These are phyloP conservation scores for Hypoxylon sp. DNA, from an alignment of 2,329 filamentous ascomycete genomes.

Conservation along the genomic window DNA sequence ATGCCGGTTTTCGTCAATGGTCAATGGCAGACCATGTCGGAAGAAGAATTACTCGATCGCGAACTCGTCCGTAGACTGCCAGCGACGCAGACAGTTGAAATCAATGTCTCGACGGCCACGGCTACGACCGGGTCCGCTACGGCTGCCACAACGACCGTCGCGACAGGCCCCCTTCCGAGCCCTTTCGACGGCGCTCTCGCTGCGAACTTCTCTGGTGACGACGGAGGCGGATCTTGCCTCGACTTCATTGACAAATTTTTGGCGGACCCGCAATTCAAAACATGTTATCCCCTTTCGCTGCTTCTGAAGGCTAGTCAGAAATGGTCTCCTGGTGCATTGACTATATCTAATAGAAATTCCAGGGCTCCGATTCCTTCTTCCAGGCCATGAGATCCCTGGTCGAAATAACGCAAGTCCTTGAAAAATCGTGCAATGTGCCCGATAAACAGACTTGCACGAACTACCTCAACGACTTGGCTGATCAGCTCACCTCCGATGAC, in stretches of 20 bases:
- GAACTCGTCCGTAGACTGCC: slow-evolving; percentile 45
- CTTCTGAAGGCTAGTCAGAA: slow-evolving; percentile 75
- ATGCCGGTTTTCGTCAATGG: slow-evolving; percentile 52
- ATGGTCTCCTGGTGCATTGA: background rate
- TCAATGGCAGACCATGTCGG: slow-evolving; percentile 55
- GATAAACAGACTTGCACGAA: slow-evolving; percentile 73
- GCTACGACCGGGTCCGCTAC: slow-evolving; percentile 42
- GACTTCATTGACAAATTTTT: slow-evolving; percentile 77
- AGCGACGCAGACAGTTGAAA: slow-evolving; percentile 49
- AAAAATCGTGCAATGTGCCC: slow-evolving; percentile 77
- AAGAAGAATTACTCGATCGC: slow-evolving; percentile 50
- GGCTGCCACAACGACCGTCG: slow-evolving; percentile 48
- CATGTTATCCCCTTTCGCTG: slow-evolving; percentile 86
- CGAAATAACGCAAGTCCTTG: slow-evolving; percentile 80
- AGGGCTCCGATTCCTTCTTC: slow-evolving; percentile 90
- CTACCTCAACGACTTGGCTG: slow-evolving; percentile 74
- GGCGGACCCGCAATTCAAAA: slow-evolving; percentile 72
- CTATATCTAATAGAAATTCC: slow-evolving; percentile 42
- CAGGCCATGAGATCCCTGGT: slow-evolving; percentile 77
- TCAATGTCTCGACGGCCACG: slow-evolving; percentile 51
- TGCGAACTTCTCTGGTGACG: slow-evolving; percentile 69
- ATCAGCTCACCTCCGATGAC: slow-evolving; percentile 69
- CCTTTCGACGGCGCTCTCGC: slow-evolving; percentile 76
- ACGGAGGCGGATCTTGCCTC: slow-evolving; percentile 66
- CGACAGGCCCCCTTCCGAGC: slow-evolving; percentile 64